Conservation (phyloP, 2,329 filamentous ascomycete species). For the Cercospora janseana region DNA sequence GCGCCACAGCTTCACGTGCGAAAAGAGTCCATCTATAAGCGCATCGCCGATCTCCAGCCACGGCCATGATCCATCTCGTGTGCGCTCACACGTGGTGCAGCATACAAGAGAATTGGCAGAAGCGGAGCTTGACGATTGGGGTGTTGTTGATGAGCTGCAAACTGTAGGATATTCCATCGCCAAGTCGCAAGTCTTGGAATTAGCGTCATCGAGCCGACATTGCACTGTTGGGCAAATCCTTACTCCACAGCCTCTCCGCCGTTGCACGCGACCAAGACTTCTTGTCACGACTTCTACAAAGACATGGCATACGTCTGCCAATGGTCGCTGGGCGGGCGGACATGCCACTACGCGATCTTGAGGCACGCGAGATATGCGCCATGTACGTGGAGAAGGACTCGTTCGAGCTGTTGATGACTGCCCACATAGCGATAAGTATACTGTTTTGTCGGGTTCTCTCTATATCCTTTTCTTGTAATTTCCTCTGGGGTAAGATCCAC, state of each 20-base stretch:
- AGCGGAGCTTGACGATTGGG: not conserved
- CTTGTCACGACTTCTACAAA: slow-evolving; percentile 17
- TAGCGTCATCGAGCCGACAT: slow-evolving; percentile 8
- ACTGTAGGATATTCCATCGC: not conserved
- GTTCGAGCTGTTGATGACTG: too few relatives aligned
- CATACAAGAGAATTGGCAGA: slow-evolving; percentile 1
- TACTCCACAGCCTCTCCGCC: not conserved
- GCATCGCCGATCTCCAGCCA: not conserved
- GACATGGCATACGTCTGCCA: slow-evolving; percentile 25
- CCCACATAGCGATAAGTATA: slow-evolving; percentile 8
- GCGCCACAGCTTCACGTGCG: not conserved
- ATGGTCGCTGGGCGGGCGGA: slow-evolving; percentile 12
- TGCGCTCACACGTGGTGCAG: slow-evolving; percentile 8
- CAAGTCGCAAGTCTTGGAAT: slow-evolving; percentile 7
- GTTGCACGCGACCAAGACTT: slow-evolving; percentile 7
- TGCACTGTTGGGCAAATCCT: not conserved
- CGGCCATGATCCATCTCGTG: not conserved
- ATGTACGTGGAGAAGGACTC: slow-evolving; percentile 13
- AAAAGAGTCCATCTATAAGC: not conserved
- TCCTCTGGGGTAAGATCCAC: slow-evolving; percentile 2
- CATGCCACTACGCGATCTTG: slow-evolving; percentile 4
- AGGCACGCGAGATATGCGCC: slow-evolving; percentile 11
- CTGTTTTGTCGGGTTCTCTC: not conserved
- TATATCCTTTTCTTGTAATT: slow-evolving; percentile 1
- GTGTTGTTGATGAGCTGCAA: not conserved